Base-by-base conservation (phyloP, 805 yeast species). In the Candida peoriensis region DNA sequence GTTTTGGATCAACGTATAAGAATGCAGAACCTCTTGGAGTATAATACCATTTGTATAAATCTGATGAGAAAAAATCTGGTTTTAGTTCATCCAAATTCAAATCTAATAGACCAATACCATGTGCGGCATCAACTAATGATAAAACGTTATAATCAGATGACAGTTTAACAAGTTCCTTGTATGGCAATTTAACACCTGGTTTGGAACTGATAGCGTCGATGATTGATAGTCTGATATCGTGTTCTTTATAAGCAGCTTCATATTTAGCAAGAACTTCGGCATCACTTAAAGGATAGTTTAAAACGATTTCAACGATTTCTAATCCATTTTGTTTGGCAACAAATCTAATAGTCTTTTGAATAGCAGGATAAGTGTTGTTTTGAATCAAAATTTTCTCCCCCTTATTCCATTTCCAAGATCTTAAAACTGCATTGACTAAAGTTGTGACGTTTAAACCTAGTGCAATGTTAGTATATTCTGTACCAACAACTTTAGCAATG, bases 61-160 rank as follows among this genome's bases (percentile, higher is more conserved):
- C 82, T 15, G 80, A 57, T 17, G 70, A 63, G 50, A 65, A 72
- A 50, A 78, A 81, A 47, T 80, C 87, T 0, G 87, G 84, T 30
- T 64, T 43, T 17, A 71, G 43, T 10, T 48, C 48, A 10, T 53
- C 55, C 23, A 76, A 44, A 30, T 66, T 59, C n/a, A 72, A 35
- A 8, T 70, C 68, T 20, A 73, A 46, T 36, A 67, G 57, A 0
- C 90, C 90, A 23, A 75, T 63, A 2, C 76, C 71, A 50, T 82
- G 90, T 5, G 89, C 90, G 11, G 82, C 90, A 52, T 82, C 90
- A 18, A 82, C 68, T 28, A 78, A 55, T 4, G 84, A 73, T 30
- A 77, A 41, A 5, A 74, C 72, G 11, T 58, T 54, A 31, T 72
- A 55, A 32, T 69, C 54, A 11, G 58, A 52, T 42, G 86, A 75